A percentile compares a stretch with the other conserved stretches of the same genome.
These are phyloP conservation scores for Omphalotus olearius DNA, from an alignment of 1,284 basidiomycete species.

Conservation along the genomic window DNA sequence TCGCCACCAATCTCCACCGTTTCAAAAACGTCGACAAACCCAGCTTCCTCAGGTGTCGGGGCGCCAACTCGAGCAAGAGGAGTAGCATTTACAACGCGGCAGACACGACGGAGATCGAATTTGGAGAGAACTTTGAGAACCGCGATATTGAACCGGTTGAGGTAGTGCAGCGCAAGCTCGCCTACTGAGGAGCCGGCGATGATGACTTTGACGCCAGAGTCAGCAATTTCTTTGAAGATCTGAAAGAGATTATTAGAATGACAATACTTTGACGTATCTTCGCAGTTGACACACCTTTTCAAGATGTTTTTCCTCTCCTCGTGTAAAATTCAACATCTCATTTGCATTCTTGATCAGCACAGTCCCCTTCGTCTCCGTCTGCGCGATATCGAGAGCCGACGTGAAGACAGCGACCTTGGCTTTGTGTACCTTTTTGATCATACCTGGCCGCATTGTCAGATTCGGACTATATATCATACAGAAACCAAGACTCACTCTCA, in stretches of 20 bases:
- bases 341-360: conserved; percentile 95
- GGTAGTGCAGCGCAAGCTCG: conserved; percentile 96
- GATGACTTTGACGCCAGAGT: conserved; percentile 92
- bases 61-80: conserved; percentile 95
- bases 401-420: conserved; percentile 96
- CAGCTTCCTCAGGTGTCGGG: conserved; percentile 95
- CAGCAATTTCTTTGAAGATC: conserved; percentile 97
- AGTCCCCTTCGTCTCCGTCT: conserved; percentile 99
- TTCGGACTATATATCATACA: background rate
- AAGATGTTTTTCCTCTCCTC: conserved; percentile 93
- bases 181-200: conserved; percentile 92
- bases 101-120: conserved; percentile 93
- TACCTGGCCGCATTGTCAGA: conserved; percentile 39
- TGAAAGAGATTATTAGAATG: conserved; percentile 26
- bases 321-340: conserved; percentile 95
- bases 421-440: conserved; percentile 76
- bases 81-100: conserved; percentile 94
- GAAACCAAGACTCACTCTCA: conserved; percentile 56
- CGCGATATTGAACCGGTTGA: conserved; percentile 90
- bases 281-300: conserved; percentile 65
- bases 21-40: conserved; percentile 92
- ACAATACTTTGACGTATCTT: background rate
- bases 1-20: conserved; percentile 97
- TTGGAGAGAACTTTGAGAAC: conserved; percentile 98
- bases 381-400: conserved; percentile 86